Percentiles rank a stretch among this genome's conserved stretches.
phyloP scores from a whole-genome alignment of 2,329 filamentous ascomycete species.

The Canariomyces notabilis region DNA sequence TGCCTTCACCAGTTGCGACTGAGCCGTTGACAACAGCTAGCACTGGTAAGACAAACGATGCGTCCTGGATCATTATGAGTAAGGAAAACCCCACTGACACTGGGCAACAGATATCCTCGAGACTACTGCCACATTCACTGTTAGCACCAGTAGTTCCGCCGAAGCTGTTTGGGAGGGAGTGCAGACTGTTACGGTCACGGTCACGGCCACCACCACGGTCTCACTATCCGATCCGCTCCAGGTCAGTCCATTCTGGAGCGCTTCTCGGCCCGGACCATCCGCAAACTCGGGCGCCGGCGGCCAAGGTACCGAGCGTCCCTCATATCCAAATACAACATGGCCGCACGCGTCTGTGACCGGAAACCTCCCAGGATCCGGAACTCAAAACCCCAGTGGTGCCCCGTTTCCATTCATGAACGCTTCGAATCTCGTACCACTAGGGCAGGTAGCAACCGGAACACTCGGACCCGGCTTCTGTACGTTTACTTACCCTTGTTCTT shows the following conservation, averaged over 20 bases:
- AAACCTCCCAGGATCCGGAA: no score
- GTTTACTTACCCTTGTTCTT: no score
- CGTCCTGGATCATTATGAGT: not conserved
- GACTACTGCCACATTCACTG: not conserved
- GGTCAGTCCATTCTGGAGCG: not conserved
- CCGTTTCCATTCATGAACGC: no score
- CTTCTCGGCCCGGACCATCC: no score
- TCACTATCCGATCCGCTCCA: slow-evolving; percentile 5
- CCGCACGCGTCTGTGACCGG: no score
- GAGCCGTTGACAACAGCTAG: slow-evolving; percentile 5
- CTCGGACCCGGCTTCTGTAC: no score
- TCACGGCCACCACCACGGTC: not conserved
- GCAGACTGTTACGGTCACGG: not conserved
- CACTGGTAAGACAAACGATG: slow-evolving; percentile 14
- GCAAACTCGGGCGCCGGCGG: no score
- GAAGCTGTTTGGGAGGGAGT: not conserved
- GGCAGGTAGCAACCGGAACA: no score
- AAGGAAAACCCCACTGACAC: not conserved
- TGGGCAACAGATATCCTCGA: not conserved
- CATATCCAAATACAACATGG: no score
- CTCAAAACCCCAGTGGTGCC: no score
- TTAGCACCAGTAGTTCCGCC: not conserved
- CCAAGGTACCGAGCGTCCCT: no score
- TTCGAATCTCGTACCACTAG: no score
- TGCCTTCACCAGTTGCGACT: slow-evolving; percentile 8